A percentile compares a stretch with the other conserved stretches of the same genome.
Conservation (phyloP, 805 yeast species). For the Debaryomyces tyrocola region DNA sequence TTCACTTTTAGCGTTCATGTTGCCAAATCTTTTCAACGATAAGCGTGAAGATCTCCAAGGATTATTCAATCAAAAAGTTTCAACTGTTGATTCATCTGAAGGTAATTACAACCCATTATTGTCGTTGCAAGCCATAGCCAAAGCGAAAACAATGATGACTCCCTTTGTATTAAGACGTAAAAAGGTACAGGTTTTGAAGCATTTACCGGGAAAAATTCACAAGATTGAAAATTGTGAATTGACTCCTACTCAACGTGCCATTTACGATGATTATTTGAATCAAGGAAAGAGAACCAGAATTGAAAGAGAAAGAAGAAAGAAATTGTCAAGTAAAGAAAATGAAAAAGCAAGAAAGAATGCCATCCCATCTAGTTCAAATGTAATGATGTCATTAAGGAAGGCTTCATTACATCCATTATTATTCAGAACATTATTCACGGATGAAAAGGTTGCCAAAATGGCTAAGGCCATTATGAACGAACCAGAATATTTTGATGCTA, state of each 20-base stretch:
- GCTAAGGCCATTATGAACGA: slow-evolving; percentile 77
- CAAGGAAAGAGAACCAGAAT: slow-evolving; percentile 38
- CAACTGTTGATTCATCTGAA: slow-evolving; percentile 49
- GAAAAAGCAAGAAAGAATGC: slow-evolving; percentile 29
- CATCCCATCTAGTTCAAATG: slow-evolving; percentile 56
- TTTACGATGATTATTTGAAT: slow-evolving; percentile 63
- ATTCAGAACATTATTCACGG: slow-evolving; percentile 66
- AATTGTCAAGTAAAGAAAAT: slow-evolving; percentile 34
- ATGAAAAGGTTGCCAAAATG: slow-evolving; percentile 61
- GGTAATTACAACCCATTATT: slow-evolving; percentile 72
- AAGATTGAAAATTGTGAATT: slow-evolving; percentile 65
- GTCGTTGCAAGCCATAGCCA: slow-evolving; percentile 86
- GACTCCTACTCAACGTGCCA: slow-evolving; percentile 49
- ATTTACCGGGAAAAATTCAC: slow-evolving; percentile 77
- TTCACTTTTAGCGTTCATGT: slow-evolving; percentile 84
- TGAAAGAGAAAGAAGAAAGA: slow-evolving; percentile 46
- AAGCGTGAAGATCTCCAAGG: slow-evolving; percentile 79
- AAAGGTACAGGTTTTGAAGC: slow-evolving; percentile 87
- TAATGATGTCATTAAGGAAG: slow-evolving; percentile 85
- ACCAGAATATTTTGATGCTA: slow-evolving; percentile 78
- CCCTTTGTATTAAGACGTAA: slow-evolving; percentile 93
- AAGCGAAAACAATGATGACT: slow-evolving; percentile 97
- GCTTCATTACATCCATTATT: slow-evolving; percentile 91
- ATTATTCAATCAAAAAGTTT: slow-evolving; percentile 84
- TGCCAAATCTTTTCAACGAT: slow-evolving; percentile 79